A percentile compares a stretch with the other conserved stretches of the same genome.
These are phyloP conservation scores for Botrytis byssoidea DNA, from an alignment of 2,329 filamentous ascomycete genomes.

Conservation along the genomic window DNA sequence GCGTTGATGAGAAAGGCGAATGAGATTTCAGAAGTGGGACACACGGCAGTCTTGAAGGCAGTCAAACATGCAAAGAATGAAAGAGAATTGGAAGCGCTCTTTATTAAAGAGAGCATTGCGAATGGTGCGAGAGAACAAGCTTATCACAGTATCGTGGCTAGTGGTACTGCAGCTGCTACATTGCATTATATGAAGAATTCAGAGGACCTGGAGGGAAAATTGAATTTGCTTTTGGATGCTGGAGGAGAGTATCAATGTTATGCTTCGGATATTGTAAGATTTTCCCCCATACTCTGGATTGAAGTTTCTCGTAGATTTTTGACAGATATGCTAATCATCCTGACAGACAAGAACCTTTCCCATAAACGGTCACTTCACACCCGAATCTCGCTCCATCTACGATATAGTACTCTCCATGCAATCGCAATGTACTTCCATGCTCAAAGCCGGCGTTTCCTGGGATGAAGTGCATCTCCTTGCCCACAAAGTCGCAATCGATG, in stretches of 20 bases:
- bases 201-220: slow-evolving; percentile 65
- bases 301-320: background rate
- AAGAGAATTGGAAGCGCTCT: slow-evolving; percentile 77
- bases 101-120: slow-evolving; percentile 73
- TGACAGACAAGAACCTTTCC: slow-evolving; percentile 82
- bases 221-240: slow-evolving; percentile 81
- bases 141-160: slow-evolving; percentile 83
- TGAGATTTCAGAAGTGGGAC: slow-evolving; percentile 64
- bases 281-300: background rate
- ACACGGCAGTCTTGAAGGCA: slow-evolving; percentile 59
- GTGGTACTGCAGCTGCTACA: slow-evolving; percentile 76
- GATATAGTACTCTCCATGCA: slow-evolving; percentile 87
- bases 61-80: slow-evolving; percentile 71
- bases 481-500: slow-evolving; percentile 78
- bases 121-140: slow-evolving; percentile 78
- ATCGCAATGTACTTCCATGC: slow-evolving; percentile 66
- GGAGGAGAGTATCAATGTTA: slow-evolving; percentile 76
- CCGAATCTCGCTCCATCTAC: slow-evolving; percentile 73
- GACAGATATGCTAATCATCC: slow-evolving; percentile 2
- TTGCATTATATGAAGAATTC: slow-evolving; percentile 86
- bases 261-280: slow-evolving; percentile 61
- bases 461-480: slow-evolving; percentile 78
- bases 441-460: slow-evolving; percentile 75
- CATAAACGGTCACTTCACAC: slow-evolving; percentile 67
- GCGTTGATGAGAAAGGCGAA: slow-evolving; percentile 72